A percentile compares a stretch with the other conserved stretches of the same genome.
Evolutionary conservation across 495 filamentous ascomycete genomes (phyloP).

Genomic region (Penicillium paxilli): DNA sequence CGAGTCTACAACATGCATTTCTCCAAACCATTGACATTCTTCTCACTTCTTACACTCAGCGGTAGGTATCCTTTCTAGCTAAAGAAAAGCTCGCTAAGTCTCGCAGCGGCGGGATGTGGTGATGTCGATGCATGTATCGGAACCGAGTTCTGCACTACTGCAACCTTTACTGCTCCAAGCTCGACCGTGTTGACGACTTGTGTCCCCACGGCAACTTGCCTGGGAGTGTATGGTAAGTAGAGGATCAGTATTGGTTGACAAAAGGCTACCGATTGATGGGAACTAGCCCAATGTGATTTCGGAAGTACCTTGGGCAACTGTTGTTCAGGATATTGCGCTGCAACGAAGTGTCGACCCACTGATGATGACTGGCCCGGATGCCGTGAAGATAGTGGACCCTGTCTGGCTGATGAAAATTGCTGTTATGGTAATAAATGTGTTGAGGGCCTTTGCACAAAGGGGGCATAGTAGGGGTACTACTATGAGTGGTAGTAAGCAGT

Average conservation of each 20-base stretch:
- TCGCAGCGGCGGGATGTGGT: conserved; percentile 15
- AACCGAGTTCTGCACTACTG: conserved; percentile 34
- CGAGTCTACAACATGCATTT: neutral
- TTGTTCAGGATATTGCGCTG: conserved; percentile 32
- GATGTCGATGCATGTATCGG: conserved; percentile 27
- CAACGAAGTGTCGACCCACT: conserved; percentile 27
- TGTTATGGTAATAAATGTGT: conserved; percentile 31
- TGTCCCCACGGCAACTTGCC: conserved; percentile 32
- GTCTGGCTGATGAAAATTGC: conserved; percentile 25
- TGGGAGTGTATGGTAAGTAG: conserved; percentile 31
- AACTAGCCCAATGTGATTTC: conserved; percentile 5
- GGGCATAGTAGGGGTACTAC: neutral
- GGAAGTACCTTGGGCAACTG: conserved; percentile 17
- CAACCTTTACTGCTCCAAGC: conserved; percentile 25
- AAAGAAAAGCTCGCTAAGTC: neutral
- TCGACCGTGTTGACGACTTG: conserved; percentile 34
- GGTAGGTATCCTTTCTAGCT: neutral
- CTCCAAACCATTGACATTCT: neutral
- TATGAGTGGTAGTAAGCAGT: too few species aligned
- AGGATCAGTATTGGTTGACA: neutral
- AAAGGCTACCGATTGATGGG: neutral
- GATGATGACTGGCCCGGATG: conserved; percentile 30
- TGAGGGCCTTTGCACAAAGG: conserved; percentile 8
- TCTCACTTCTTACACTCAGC: neutral
- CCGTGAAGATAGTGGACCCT: conserved; percentile 26